Base-by-base conservation (phyloP, 106 monocot genomes). In the Hemerocallis citrina region DNA sequence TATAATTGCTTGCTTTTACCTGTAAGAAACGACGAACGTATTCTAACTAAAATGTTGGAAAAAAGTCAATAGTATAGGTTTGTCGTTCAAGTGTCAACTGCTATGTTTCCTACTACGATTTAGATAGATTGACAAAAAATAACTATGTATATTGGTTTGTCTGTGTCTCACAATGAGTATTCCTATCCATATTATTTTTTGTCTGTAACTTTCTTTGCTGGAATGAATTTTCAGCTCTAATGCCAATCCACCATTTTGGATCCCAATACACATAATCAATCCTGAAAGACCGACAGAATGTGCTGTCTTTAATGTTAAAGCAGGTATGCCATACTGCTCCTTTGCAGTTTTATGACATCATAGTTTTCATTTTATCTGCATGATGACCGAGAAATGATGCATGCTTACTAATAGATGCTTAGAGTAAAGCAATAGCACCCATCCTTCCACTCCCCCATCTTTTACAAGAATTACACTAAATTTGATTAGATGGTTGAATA, bases 221-320 rank as follows among this genome's bases (percentile, higher is more conserved):
- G 32, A 30, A 50, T 8, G 12, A 47, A 38, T 72, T 79, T 77
- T 55, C 83, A 98, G 96, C 73, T 91, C 96, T 15, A 88, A 81
- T 52, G 76, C 87, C 62, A 88, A 84, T 57, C 81, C 86, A 47
- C 96, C 96, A 55, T 98, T 98, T 75, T 98, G 96, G 96, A 87
- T 98, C 44, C 96, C 96, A 16, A 91, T 98, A 74, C 85, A 98
- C 64, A 84, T 98, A 61, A 32, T 98, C 55, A 92, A 92, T 66
- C 96, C 96, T 20, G 96, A 98, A 77, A 87, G 96, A 64, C 91
- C 96, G 47, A 98, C 96, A 51, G 96, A 98, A 77, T 91, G 91
- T 88, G 81, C 96, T 31, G 91, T 91, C 6, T 92, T 98, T 51
- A 92, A 98, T 74, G 84, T 92, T 51, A 82, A 55, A 86, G 96